phyloP scores from a whole-genome alignment of 345 rosid species.

The Eucalyptus urophylla region DNA sequence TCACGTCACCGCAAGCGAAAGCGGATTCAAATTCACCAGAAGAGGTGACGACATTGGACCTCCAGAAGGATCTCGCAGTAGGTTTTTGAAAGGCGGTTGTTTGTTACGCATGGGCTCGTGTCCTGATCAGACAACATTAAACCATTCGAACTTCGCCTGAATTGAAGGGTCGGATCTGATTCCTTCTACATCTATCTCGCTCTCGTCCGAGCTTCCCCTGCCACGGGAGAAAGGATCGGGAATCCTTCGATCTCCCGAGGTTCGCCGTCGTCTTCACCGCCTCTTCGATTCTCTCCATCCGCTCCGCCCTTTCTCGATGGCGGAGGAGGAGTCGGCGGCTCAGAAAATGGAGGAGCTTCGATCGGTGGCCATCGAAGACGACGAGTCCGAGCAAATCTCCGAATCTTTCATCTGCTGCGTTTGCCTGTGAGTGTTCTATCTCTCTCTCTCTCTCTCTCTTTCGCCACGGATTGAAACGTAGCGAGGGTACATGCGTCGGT shows the following conservation, averaged over 20 bases:
- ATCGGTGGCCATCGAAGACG: background rate
- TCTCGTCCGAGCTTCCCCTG: background rate
- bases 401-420: constrained; percentile 48
- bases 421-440: constrained; percentile 35
- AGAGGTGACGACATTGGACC: background rate
- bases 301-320: background rate
- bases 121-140: background rate
- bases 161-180: background rate
- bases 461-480: background rate
- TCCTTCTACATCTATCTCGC: background rate
- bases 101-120: too few species aligned
- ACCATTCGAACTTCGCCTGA: background rate
- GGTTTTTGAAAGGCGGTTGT: background rate
- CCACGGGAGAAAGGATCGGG: background rate
- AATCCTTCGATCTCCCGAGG: background rate
- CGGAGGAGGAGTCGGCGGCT: background rate
- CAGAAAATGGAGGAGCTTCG: background rate
- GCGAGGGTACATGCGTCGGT: background rate
- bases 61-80: background rate
- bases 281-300: background rate
- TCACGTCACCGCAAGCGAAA: background rate
- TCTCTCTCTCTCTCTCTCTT: background rate
- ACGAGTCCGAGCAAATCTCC: constrained; percentile 27
- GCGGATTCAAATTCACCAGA: background rate
- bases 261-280: too few species aligned